phyloP scores from a whole-genome alignment of 2,329 filamentous ascomycete species.

The Cladosporium sp. region DNA sequence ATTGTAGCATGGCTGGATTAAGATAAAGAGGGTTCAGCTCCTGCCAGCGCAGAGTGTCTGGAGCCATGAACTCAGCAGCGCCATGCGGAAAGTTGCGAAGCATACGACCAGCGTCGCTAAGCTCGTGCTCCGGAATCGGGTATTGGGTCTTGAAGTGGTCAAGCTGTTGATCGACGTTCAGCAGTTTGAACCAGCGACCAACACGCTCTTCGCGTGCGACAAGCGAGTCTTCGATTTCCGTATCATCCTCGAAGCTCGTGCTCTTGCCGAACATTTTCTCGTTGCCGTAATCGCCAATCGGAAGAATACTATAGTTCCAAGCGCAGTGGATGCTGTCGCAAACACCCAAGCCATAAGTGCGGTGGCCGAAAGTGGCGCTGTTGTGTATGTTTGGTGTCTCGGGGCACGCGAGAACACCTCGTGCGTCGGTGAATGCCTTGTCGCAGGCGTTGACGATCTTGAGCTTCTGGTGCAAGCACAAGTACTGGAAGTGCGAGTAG shows the following conservation, averaged over 20 bases:
- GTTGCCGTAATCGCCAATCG: slow-evolving; percentile 15
- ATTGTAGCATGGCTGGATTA: slow-evolving; percentile 12
- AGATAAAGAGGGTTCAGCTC: slow-evolving; percentile 24
- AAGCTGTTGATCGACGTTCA: slow-evolving; percentile 20
- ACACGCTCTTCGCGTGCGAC: slow-evolving; percentile 22
- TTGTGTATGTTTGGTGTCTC: slow-evolving; percentile 12
- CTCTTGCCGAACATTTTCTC: slow-evolving; percentile 33
- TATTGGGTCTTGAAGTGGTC: slow-evolving; percentile 15
- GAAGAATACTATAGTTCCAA: neutral
- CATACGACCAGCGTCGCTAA: neutral
- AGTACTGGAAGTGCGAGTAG: slow-evolving; percentile 21
- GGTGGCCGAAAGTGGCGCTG: neutral
- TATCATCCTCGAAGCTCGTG: slow-evolving; percentile 32
- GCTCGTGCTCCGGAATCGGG: slow-evolving; percentile 12
- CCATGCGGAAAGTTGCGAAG: neutral
- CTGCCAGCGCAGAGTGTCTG: slow-evolving; percentile 15
- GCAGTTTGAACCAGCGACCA: slow-evolving; percentile 19
- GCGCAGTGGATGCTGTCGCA: slow-evolving; percentile 22
- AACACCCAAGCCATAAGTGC: slow-evolving; percentile 21
- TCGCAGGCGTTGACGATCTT: slow-evolving; percentile 20
- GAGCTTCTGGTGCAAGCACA: slow-evolving; percentile 22
- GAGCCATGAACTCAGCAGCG: neutral
- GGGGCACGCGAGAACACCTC: slow-evolving; percentile 19
- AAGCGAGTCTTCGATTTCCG: slow-evolving; percentile 17
- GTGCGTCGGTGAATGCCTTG: slow-evolving; percentile 12